Conservation (phyloP, 495 filamentous ascomycete genomes). For the Penicillium coprophilum region DNA sequence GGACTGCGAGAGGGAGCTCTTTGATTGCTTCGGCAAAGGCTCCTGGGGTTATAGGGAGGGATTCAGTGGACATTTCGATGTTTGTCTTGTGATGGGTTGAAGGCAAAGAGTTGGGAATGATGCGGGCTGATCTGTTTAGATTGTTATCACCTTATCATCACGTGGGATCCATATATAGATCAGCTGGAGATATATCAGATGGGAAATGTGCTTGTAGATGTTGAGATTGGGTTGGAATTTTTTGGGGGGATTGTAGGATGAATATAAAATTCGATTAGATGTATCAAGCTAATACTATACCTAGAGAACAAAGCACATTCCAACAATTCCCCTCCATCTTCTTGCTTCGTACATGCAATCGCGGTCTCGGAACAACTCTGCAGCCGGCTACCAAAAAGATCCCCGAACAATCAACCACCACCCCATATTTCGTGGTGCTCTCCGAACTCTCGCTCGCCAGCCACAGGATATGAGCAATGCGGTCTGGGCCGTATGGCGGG, state of each 20-base stretch:
- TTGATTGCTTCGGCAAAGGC: slow-evolving; percentile 66
- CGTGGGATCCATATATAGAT: too few species aligned
- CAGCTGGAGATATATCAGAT: not conserved
- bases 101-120: not conserved
- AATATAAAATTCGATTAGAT: not conserved
- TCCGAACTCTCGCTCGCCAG: slow-evolving; percentile 16
- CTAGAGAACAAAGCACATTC: not conserved
- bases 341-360: not conserved
- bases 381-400: slow-evolving; percentile 11
- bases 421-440: not conserved
- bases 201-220: not conserved
- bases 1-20: slow-evolving; percentile 65
- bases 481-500: slow-evolving; percentile 46
- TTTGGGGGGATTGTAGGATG: not conserved
- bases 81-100: not conserved
- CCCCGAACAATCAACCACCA: slow-evolving; percentile 7
- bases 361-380: slow-evolving; percentile 20
- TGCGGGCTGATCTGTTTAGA: slow-evolving; percentile 1
- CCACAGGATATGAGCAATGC: slow-evolving; percentile 51
- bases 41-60: slow-evolving; percentile 35
- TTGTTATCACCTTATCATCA: slow-evolving; percentile 11
- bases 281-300: not conserved
- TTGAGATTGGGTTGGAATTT: not conserved
- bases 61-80: slow-evolving; percentile 38
- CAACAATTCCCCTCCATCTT: not conserved